Evolutionary conservation across 495 filamentous ascomycete species (phyloP), one percentile per base, ranked within the genome.

Genomic region (Durotheca rogersii): DNA sequence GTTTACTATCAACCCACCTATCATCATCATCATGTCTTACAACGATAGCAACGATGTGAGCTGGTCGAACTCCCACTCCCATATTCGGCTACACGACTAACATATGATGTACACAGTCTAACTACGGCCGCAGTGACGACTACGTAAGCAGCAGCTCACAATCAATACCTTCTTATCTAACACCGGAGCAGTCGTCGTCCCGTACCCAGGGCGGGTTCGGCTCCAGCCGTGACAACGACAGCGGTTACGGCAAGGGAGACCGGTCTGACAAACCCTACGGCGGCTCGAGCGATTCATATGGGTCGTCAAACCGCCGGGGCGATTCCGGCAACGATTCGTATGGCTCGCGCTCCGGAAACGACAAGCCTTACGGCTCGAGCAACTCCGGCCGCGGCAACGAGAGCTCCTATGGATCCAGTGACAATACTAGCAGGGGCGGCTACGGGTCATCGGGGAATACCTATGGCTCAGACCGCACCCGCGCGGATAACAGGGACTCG

Each of bases 151-250:
- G 41, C 36, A 23, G 21, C n/a, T 54, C 23, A 27, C 23, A 27
- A n/a, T n/a, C n/a, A n/a, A n/a, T n/a, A n/a, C n/a, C n/a, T n/a
- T n/a, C n/a, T n/a, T n/a, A n/a, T n/a, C n/a, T n/a, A n/a, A n/a
- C n/a, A n/a, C n/a, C n/a, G n/a, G n/a, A n/a, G n/a, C 23, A 27
- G 23, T 9, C 23, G 23, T 27, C 23, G 23, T 27, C 23, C 23
- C 23, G 23, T 10, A 53, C 53, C 41, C 32, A 62, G 18, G 9
- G 6, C 39, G 43, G 37, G 18, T 66, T 58, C 21, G 53, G 62
- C 12, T 64, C 57, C 7, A 23, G 46, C 36, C 48, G 48, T 51
- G 66, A 69, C 34, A 70, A 58, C 47, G 68, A 66, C 20, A 67
- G 72, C 63, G 68, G 62, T 44, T 65, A 61, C 17, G 61, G 65